phyloP scores from a whole-genome alignment of 2,329 filamentous ascomycete genomes.

The Verticillium longisporum region DNA sequence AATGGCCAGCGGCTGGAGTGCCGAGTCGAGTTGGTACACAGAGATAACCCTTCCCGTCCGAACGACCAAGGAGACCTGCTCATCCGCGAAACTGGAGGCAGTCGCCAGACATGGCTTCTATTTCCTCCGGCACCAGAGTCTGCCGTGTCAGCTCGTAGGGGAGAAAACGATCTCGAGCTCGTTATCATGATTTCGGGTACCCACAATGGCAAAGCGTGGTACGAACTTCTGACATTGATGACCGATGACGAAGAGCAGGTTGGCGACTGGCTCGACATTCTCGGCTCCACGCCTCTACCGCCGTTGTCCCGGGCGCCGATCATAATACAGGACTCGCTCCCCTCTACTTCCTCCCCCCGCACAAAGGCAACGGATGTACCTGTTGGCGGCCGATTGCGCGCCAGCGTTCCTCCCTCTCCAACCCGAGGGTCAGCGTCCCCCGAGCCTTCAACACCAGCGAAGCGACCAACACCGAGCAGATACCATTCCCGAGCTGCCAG shows the following conservation, averaged over 20 bases:
- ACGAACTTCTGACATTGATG: slow-evolving; percentile 72
- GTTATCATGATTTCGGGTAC: slow-evolving; percentile 80
- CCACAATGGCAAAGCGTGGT: slow-evolving; percentile 64
- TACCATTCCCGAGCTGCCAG: slow-evolving; percentile 21
- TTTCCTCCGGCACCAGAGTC: slow-evolving; percentile 79
- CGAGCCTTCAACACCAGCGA: slow-evolving; percentile 15
- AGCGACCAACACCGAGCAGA: slow-evolving; percentile 25
- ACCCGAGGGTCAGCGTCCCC: slow-evolving; percentile 13
- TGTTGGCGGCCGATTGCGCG: slow-evolving; percentile 7
- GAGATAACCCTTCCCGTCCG: slow-evolving; percentile 67
- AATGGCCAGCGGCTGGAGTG: slow-evolving; percentile 87
- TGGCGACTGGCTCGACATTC: slow-evolving; percentile 79
- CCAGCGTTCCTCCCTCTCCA: slow-evolving; percentile 2
- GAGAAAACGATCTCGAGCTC: slow-evolving; percentile 63
- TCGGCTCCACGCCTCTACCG: slow-evolving; percentile 48
- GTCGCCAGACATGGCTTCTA: slow-evolving; percentile 69
- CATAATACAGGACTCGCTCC: slow-evolving; percentile 17
- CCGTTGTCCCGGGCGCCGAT: slow-evolving; percentile 30
- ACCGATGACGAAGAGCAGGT: slow-evolving; percentile 72
- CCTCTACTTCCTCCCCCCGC: slow-evolving; percentile 6
- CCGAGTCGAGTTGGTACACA: slow-evolving; percentile 76
- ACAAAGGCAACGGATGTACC: slow-evolving; percentile 7
- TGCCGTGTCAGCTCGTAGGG: slow-evolving; percentile 72
- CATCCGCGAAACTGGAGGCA: slow-evolving; percentile 79
- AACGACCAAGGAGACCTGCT: slow-evolving; percentile 76